Conservation (phyloP, 1,139 yeast genomes). For the Candida sojae region DNA sequence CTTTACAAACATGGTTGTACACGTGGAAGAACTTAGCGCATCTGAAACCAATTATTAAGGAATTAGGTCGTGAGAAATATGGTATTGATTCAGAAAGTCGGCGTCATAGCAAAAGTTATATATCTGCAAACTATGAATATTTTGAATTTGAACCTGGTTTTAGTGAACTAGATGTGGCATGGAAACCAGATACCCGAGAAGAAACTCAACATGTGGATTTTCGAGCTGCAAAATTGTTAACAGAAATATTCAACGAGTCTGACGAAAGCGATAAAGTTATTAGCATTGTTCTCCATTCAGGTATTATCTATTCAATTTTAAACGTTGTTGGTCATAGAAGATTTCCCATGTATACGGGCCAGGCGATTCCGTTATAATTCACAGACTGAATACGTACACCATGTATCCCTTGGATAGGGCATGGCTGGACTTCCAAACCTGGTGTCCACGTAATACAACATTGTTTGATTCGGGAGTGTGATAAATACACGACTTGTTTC, state of each 20-base stretch:
- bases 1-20: conserved; percentile 32
- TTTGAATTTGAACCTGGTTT: conserved; percentile 32
- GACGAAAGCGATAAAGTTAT: conserved; percentile 26
- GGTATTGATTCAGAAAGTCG: conserved; percentile 40
- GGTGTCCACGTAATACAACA: conserved; percentile 12
- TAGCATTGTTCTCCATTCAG: conserved; percentile 38
- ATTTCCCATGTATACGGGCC: conserved; percentile 13
- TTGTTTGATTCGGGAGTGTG: not conserved
- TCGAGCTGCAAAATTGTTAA: conserved; percentile 30
- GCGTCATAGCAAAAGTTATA: conserved; percentile 30
- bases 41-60: conserved; percentile 30
- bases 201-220: conserved; percentile 18
- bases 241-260: conserved; percentile 27
- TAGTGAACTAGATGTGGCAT: conserved; percentile 27
- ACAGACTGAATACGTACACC: conserved; percentile 2
- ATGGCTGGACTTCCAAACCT: conserved; percentile 16
- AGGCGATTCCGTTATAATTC: conserved; percentile 15
- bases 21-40: conserved; percentile 25
- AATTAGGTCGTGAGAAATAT: conserved; percentile 37
- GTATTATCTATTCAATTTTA: conserved; percentile 32
- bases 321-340: conserved; percentile 25
- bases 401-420: conserved; percentile 15
- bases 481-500: too few relatives aligned
- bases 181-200: conserved; percentile 19
- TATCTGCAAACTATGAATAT: conserved; percentile 22